Evolutionary conservation across 1,284 basidiomycete species (phyloP).

Genomic region (Cystobasidiaceae sp.): DNA sequence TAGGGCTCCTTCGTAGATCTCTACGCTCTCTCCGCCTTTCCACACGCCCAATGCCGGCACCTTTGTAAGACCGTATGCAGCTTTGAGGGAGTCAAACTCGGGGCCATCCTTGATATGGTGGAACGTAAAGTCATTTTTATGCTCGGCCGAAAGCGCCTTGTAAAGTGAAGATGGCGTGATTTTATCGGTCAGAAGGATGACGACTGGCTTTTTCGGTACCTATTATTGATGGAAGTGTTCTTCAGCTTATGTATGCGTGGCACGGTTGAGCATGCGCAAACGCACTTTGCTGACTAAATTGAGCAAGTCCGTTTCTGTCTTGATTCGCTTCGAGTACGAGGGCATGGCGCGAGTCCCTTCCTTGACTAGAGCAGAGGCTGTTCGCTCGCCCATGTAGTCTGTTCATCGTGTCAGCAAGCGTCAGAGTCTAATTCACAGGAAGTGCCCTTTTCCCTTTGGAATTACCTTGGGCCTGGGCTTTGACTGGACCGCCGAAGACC

Average conservation of each 20-base stretch:
- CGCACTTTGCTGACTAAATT: constrained; percentile 27
- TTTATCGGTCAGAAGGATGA: constrained; percentile 41
- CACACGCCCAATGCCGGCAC: constrained; percentile 23
- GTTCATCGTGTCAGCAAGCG: not conserved
- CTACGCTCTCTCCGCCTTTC: constrained; percentile 14
- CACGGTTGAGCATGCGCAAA: too few species aligned
- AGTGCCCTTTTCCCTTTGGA: too few species aligned
- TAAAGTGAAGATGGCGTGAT: constrained; percentile 40
- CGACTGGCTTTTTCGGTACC: constrained; percentile 34
- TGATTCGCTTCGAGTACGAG: constrained; percentile 45
- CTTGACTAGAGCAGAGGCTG: constrained; percentile 46
- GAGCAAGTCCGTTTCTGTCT: constrained; percentile 34
- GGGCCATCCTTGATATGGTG: constrained; percentile 33
- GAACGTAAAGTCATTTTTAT: constrained; percentile 37
- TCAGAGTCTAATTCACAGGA: too few species aligned
- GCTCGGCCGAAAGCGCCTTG: constrained; percentile 43
- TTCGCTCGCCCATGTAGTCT: constrained; percentile 47
- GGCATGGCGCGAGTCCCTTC: constrained; percentile 46
- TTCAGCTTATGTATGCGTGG: not conserved
- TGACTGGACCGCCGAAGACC: constrained; percentile 20
- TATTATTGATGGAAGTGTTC: too few species aligned
- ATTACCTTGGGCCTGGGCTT: constrained; percentile 19
- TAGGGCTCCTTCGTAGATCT: constrained; percentile 18
- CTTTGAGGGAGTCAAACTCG: constrained; percentile 12
- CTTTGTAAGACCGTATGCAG: constrained; percentile 25